These are phyloP conservation scores for Clavispora santaluciae DNA, from an alignment of 805 yeast species.

Conservation along the genomic window DNA sequence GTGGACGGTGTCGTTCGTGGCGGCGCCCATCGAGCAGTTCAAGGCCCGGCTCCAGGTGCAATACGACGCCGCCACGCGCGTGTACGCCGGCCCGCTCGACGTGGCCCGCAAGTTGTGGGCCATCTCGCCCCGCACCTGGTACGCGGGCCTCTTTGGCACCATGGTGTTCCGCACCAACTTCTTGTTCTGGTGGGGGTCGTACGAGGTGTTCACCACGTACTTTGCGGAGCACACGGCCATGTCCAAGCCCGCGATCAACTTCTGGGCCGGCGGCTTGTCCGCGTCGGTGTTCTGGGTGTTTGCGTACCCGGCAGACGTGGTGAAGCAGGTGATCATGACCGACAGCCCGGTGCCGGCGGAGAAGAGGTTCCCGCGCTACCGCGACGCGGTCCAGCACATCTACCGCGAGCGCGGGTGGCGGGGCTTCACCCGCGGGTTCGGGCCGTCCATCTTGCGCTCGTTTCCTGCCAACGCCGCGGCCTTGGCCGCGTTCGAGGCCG, in stretches of 20 bases:
- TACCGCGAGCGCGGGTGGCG: conserved; percentile 55
- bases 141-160: conserved; percentile 80
- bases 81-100: conserved; percentile 76
- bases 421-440: conserved; percentile 79
- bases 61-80: conserved; percentile 66
- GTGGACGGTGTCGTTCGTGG: conserved; percentile 90
- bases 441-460: conserved; percentile 73
- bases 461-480: conserved; percentile 96
- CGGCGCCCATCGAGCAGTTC: conserved; percentile 88
- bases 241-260: conserved; percentile 68
- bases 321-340: conserved; percentile 80
- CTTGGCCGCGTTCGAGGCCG: conserved; percentile 80
- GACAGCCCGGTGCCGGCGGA: conserved; percentile 57
- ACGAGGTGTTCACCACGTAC: conserved; percentile 69
- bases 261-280: conserved; percentile 88
- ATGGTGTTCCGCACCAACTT: conserved; percentile 85
- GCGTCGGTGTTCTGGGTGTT: conserved; percentile 86
- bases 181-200: conserved; percentile 92
- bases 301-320: conserved; percentile 86
- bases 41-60: conserved; percentile 89
- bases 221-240: conserved; percentile 60
- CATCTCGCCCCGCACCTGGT: conserved; percentile 53
- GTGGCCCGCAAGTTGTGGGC: conserved; percentile 57
- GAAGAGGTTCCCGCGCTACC: conserved; percentile 69
- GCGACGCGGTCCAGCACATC: conserved; percentile 64